Evolutionary conservation across 2,329 filamentous ascomycete genomes (phyloP).

Genomic region (Colletotrichum phormii): DNA sequence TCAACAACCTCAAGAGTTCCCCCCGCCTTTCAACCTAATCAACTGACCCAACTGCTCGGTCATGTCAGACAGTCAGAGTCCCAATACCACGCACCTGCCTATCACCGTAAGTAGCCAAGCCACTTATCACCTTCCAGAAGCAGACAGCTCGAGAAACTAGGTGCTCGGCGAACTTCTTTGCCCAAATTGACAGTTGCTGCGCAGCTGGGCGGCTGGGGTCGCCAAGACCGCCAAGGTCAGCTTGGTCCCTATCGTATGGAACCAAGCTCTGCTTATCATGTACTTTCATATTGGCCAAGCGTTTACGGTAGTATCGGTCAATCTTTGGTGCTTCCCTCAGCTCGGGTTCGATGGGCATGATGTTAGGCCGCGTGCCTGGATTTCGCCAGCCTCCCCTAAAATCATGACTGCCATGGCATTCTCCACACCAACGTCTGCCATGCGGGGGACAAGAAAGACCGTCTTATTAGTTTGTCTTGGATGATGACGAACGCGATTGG

Average conservation of each 20-base stretch:
- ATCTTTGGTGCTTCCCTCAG: slow-evolving; percentile 1
- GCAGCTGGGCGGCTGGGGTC: neutral
- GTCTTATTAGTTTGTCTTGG: neutral
- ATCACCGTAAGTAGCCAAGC: slow-evolving; percentile 4
- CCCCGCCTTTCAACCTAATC: neutral
- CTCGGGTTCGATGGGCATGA: neutral
- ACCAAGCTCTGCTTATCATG: slow-evolving; percentile 21
- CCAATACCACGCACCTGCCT: slow-evolving; percentile 5
- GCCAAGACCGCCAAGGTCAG: slow-evolving; percentile 24
- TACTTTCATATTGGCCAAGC: slow-evolving; percentile 9
- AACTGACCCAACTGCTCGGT: neutral
- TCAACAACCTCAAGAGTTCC: neutral
- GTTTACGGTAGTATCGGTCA: neutral
- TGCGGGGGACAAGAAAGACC: neutral
- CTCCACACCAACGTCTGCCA: slow-evolving; percentile 9
- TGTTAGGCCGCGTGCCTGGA: neutral
- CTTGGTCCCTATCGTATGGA: neutral
- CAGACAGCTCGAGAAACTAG: neutral
- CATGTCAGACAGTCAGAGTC: neutral
- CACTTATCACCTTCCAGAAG: neutral
- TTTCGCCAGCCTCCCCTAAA: slow-evolving; percentile 16
- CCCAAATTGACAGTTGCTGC: neutral
- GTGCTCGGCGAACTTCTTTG: neutral
- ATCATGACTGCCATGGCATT: slow-evolving; percentile 14
- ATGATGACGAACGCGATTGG: neutral